Evolutionary conservation across 768 basidiomycete species (phyloP).

Genomic region (Mycena olivaceomarginata): DNA sequence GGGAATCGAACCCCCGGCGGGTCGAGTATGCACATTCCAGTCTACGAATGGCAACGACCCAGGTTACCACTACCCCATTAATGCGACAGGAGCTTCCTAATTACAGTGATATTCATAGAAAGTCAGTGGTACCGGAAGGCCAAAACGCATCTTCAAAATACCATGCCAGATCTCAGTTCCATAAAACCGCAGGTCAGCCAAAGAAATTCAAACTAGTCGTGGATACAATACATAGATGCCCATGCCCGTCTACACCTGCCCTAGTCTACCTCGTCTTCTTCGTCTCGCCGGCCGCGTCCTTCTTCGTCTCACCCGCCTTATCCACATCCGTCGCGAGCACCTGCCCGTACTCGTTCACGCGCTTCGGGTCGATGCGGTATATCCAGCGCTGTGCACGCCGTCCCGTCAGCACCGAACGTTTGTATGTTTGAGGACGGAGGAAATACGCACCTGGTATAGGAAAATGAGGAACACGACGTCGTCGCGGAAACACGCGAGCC

Average conservation of each 20-base stretch:
- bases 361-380: conserved; percentile 95
- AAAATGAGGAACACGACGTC: conserved; percentile 95
- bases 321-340: conserved; percentile 74
- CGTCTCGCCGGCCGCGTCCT: conserved; percentile 54
- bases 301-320: conserved; percentile 72
- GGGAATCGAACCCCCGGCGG: conserved; percentile 47
- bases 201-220: conserved; percentile 10
- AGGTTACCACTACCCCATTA: too few species aligned
- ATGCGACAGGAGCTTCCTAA: too few species aligned
- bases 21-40: too few species aligned
- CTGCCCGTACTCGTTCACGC: conserved; percentile 98
- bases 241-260: background rate
- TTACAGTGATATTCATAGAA: too few species aligned
- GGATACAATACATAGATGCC: conserved; percentile 1
- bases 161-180: background rate
- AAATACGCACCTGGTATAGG: conserved; percentile 86
- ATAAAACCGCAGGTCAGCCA: background rate
- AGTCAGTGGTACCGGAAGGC: too few species aligned
- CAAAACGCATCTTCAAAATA: too few species aligned
- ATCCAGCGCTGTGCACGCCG: conserved; percentile 87
- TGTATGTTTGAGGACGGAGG: background rate
- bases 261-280: conserved; percentile 54
- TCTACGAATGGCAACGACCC: too few species aligned
- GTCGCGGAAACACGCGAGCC: conserved; percentile 93
- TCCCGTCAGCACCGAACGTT: conserved; percentile 34